Conservation (phyloP, 1,284 basidiomycete species). For the Leccinum proliferum region DNA sequence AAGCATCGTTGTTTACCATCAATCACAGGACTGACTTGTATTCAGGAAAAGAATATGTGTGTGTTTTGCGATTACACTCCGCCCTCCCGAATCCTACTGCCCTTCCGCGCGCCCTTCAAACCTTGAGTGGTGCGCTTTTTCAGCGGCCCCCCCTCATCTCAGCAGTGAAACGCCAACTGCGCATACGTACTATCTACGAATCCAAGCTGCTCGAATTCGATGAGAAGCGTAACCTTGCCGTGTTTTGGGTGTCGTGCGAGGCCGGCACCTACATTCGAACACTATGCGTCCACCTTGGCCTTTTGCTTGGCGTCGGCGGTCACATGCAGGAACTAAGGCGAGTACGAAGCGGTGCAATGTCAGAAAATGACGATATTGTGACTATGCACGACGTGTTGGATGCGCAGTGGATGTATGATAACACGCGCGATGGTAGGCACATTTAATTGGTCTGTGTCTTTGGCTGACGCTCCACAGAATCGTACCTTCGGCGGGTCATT, state of each 20-base stretch:
- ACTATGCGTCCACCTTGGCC: constrained; percentile 94
- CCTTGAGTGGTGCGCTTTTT: constrained; percentile 97
- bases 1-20: constrained; percentile 4
- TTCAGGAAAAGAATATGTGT: constrained; percentile 97
- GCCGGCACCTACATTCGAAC: constrained; percentile 99
- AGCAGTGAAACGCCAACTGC: constrained; percentile 97
- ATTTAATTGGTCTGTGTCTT: neutral
- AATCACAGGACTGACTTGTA: constrained; percentile 1
- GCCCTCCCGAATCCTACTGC: constrained; percentile 77
- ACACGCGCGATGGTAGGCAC: constrained; percentile 87
- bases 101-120: constrained; percentile 92
- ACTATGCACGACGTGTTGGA: constrained; percentile 99
- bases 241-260: constrained; percentile 99
- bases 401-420: constrained; percentile 99
- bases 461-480: constrained; percentile 50
- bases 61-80: constrained; percentile 91
- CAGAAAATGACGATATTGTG: constrained; percentile 97
- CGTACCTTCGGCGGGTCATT: constrained; percentile 94
- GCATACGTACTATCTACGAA: constrained; percentile 97
- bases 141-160: constrained; percentile 99
- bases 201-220: constrained; percentile 97
- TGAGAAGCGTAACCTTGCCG: constrained; percentile 93
- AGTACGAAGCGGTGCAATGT: constrained; percentile 93
- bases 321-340: constrained; percentile 99
- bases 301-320: constrained; percentile 93